Base-by-base conservation (phyloP, 306 rosid genomes). In the Potentilla sterilis region DNA sequence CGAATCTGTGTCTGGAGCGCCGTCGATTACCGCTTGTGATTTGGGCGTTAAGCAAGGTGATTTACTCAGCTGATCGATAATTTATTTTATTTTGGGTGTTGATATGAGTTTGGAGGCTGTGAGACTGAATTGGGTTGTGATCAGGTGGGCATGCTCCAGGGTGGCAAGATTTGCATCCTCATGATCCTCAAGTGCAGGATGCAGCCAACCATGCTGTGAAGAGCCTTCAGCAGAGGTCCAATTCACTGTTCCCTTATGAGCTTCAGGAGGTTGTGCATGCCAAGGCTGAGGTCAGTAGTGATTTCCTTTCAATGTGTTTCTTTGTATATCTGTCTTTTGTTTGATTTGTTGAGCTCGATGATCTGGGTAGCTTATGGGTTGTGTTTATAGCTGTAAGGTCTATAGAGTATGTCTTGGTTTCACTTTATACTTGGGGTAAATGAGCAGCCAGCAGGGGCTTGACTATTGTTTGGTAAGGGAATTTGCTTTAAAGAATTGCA, bases 181-280 rank as follows among this genome's bases (percentile, higher is more conserved):
- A 87, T 43, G 97, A 91, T 43, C 97, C 95, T 40, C 89, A 80
- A 78, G 95, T 91, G 82, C 90, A 86, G 77, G 95, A 91, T 75
- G 97, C 97, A 28, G 95, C 97, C 47, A 68, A 87, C 80, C 97
- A 91, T 76, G 97, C 95, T 72, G 58, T 91, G 35, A 81, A 78
- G 86, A 79, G 89, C 68, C 83, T 91, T 81, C 94, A 91, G 86
- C 87, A 85, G 74, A 89, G 79, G 88, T 91, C 97, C 37, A 91
- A 91, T 82, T 91, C 97, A 4, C 40, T 89, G 72, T 55, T 86
- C 42, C 94, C 97, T 62, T 89, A 87, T 69, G 88, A 64, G 75
- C 92, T 91, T 65, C 91, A 85, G 73, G 91, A 91, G 85, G 81
- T 91, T 65, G 75, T 86, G 79, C 89, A 91, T 82, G 97, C 97